These are phyloP conservation scores for Vitis vinifera DNA, from an alignment of 164 flowering plant species.

Conservation along the genomic window ASM3070453v1 NC_081805.1:11745001-11745500, in stretches of 20 bases:
- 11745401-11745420: neutral
- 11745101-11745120: too few relatives aligned
- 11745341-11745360: neutral
- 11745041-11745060: too few relatives aligned
- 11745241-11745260: neutral
- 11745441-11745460: neutral
- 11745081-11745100: too few relatives aligned
- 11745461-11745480: neutral
- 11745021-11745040: too few relatives aligned
- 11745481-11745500: neutral
- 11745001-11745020: too few relatives aligned
- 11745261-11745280: neutral
- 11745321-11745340: neutral
- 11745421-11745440: neutral
- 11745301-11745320: slow-evolving; percentile 13
- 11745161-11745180: neutral
- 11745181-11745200: neutral
- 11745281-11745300: neutral
- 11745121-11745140: neutral
- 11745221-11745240: neutral
- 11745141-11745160: neutral
- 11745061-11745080: too few relatives aligned
- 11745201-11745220: too few relatives aligned
- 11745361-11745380: neutral
- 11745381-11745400: neutral